These are phyloP conservation scores for Tetradesmus lagerheimii DNA, from an alignment of 139 green algal genomes.

Conservation along the genomic window DNA sequence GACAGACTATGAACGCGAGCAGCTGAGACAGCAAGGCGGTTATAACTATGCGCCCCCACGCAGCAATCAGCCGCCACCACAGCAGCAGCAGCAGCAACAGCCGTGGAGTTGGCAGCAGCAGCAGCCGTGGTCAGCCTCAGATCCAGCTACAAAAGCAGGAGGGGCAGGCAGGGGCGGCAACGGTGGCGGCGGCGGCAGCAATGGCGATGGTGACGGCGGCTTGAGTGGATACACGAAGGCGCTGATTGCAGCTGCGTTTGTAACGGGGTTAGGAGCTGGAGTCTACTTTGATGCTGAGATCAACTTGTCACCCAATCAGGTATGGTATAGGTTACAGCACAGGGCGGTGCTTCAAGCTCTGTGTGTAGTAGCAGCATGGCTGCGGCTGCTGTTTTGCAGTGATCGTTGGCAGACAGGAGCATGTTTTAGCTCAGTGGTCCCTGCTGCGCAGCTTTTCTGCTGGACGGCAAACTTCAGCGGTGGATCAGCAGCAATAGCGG, in stretches of 20 bases:
- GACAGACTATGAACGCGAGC: slow-evolving; percentile 10
- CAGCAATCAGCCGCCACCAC: neutral
- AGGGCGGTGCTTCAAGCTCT: too few relatives aligned
- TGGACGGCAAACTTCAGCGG: too few relatives aligned
- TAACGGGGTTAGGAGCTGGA: slow-evolving; percentile 89
- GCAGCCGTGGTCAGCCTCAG: neutral
- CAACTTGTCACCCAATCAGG: slow-evolving; percentile 50
- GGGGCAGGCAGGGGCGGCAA: neutral
- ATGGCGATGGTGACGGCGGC: slow-evolving; percentile 2
- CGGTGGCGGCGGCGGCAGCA: neutral
- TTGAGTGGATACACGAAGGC: slow-evolving; percentile 63
- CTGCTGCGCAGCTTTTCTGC: too few relatives aligned
- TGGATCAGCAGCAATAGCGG: too few relatives aligned
- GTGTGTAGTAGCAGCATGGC: too few relatives aligned
- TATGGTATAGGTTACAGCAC: neutral
- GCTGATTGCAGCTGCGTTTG: slow-evolving; percentile 82
- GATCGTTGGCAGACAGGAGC: too few relatives aligned
- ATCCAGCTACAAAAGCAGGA: neutral
- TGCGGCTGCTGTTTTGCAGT: too few relatives aligned
- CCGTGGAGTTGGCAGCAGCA: neutral
- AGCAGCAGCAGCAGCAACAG: slow-evolving; percentile 27
- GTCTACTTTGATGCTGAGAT: slow-evolving; percentile 84
- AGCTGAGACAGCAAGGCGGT: slow-evolving; percentile 34
- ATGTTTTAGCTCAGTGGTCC: too few relatives aligned
- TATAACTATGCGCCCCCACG: slow-evolving; percentile 35